Conservation (phyloP, 1,139 yeast species). For the Diutina rugosa region DNA sequence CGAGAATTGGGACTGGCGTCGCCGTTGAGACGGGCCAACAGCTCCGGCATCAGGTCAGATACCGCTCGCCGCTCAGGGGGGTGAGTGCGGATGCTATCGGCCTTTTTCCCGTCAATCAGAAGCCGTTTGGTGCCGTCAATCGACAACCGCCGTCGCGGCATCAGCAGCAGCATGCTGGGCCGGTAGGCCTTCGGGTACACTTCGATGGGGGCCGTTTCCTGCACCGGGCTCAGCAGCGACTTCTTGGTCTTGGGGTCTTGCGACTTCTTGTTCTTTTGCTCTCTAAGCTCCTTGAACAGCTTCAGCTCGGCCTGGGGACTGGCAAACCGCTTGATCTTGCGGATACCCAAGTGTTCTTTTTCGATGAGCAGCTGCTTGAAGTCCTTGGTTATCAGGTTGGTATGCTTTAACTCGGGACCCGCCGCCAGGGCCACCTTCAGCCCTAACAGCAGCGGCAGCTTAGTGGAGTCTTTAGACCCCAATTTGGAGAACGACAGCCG, state of each 20-base stretch:
- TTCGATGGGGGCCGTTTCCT: not conserved
- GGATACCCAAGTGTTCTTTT: not conserved
- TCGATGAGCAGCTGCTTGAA: not conserved
- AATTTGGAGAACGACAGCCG: not conserved
- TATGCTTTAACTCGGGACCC: not conserved
- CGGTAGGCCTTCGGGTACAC: not conserved
- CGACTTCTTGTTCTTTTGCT: not conserved
- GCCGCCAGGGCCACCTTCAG: not conserved
- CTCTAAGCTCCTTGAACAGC: not conserved
- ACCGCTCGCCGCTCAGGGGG: not conserved
- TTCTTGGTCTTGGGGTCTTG: not conserved
- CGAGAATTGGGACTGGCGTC: conserved; percentile 9
- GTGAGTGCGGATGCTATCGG: not conserved
- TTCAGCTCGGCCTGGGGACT: not conserved
- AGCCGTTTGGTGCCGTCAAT: not conserved
- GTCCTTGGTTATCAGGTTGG: not conserved
- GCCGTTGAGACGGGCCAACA: not conserved
- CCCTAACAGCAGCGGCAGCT: not conserved
- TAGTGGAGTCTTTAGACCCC: not conserved
- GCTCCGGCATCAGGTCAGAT: not conserved
- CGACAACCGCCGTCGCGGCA: not conserved
- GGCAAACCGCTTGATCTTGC: conserved; percentile 2
- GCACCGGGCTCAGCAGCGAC: not conserved
- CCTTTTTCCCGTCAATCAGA: not conserved
- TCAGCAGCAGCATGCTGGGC: conserved; percentile 2